Percentiles rank a stretch among this genome's conserved stretches.
Evolutionary conservation across 2,329 filamentous ascomycete species (phyloP).

Genomic region (Colletotrichum phormii): DNA sequence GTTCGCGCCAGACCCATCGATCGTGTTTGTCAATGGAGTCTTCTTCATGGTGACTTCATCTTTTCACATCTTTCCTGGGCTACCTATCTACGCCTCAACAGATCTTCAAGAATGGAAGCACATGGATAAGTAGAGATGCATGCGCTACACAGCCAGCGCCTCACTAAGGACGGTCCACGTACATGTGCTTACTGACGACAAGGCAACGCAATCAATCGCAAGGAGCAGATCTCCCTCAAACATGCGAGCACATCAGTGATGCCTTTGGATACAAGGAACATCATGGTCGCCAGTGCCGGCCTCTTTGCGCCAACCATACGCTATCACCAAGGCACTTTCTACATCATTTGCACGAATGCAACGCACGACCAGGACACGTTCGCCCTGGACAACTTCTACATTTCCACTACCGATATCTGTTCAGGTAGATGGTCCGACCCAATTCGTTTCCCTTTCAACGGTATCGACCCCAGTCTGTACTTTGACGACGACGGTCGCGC

Average conservation of each 20-base stretch:
- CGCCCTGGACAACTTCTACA: constrained; percentile 40
- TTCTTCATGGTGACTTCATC: constrained; percentile 63
- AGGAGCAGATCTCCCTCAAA: constrained; percentile 9
- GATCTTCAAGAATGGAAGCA: constrained; percentile 48
- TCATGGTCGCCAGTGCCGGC: constrained; percentile 25
- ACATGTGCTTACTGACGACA: background rate
- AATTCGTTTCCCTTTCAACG: constrained; percentile 50
- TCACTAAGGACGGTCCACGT: no score
- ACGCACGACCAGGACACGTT: background rate
- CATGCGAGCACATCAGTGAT: background rate
- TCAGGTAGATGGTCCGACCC: constrained; percentile 43
- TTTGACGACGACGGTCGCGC: constrained; percentile 51
- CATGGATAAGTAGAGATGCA: constrained; percentile 33
- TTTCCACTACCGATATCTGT: constrained; percentile 41
- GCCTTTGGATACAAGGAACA: constrained; percentile 15
- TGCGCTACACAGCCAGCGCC: no score
- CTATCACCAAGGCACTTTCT: constrained; percentile 40
- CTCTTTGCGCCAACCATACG: constrained; percentile 43
- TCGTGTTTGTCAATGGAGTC: constrained; percentile 43
- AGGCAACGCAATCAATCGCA: constrained; percentile 27
- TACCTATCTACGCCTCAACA: constrained; percentile 52
- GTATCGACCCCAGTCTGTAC: constrained; percentile 62
- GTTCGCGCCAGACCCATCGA: constrained; percentile 47
- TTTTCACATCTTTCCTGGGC: constrained; percentile 69
- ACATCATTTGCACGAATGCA: constrained; percentile 43